A percentile compares a stretch with the other conserved stretches of the same genome.
Evolutionary conservation across 352 stramenopile genomes (phyloP).

Genomic region (Pythium plurisporium): DNA sequence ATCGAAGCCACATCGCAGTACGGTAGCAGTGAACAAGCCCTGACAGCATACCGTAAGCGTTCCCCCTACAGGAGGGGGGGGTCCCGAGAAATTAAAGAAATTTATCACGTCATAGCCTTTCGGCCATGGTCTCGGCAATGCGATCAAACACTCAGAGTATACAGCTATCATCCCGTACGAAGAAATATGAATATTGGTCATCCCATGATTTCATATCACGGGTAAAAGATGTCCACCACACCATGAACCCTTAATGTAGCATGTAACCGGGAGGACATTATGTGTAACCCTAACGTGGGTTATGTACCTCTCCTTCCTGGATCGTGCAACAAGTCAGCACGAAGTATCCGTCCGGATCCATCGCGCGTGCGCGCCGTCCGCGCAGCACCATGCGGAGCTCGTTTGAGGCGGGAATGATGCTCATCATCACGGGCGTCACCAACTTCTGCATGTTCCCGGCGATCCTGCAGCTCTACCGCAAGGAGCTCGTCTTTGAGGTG

Average conservation of each 20-base stretch:
- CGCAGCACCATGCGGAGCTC: constrained; percentile 47
- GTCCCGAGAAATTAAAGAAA: constrained; percentile 87
- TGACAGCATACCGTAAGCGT: neutral
- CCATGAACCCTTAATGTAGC: neutral
- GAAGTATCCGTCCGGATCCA: neutral
- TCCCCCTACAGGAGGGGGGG: constrained; percentile 30
- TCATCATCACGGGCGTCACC: constrained; percentile 64
- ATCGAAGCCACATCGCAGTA: too few species aligned
- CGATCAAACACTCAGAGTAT: neutral
- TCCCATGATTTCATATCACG: neutral
- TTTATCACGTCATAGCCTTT: constrained; percentile 83
- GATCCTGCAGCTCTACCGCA: constrained; percentile 48
- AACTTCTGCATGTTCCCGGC: constrained; percentile 81
- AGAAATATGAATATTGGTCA: neutral
- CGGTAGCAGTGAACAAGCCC: neutral
- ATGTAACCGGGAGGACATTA: neutral
- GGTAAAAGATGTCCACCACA: constrained; percentile 1
- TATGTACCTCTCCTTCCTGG: too few species aligned
- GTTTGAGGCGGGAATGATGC: constrained; percentile 67
- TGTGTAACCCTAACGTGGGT: neutral
- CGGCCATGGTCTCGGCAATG: constrained; percentile 29
- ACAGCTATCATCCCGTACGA: constrained; percentile 5
- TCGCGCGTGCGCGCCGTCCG: neutral
- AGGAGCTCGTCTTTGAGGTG: constrained; percentile 73
- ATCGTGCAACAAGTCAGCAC: too few species aligned